Conservation (phyloP, 2,329 filamentous ascomycete species). For the Anthostomella pinea region DNA sequence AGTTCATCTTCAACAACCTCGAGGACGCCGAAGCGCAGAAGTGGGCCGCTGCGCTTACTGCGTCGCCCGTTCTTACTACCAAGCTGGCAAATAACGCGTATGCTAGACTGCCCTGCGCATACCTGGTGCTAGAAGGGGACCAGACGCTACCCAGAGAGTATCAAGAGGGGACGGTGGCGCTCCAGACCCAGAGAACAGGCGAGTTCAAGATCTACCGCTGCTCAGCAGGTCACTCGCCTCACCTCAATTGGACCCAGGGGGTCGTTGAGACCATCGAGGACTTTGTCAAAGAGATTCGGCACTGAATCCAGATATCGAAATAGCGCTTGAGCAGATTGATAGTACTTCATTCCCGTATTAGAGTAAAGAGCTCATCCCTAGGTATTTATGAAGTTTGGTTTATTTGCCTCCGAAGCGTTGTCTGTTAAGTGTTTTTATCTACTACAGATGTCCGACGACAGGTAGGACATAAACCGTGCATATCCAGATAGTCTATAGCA, state of each 20-base stretch:
- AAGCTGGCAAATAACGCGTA: slow-evolving; percentile 33
- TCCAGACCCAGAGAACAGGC: slow-evolving; percentile 24
- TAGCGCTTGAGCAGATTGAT: too few relatives aligned
- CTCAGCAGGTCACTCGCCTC: slow-evolving; percentile 30
- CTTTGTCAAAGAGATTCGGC: slow-evolving; percentile 18
- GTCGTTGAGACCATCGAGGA: slow-evolving; percentile 22
- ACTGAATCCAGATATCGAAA: too few relatives aligned
- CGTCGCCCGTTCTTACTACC: slow-evolving; percentile 24
- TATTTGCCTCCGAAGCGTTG: too few relatives aligned
- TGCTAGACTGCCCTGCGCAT: slow-evolving; percentile 30
- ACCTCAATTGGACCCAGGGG: slow-evolving; percentile 31
- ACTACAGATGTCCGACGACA: too few relatives aligned
- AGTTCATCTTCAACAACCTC: slow-evolving; percentile 30
- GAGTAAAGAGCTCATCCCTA: too few relatives aligned
- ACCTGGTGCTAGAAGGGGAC: slow-evolving; percentile 31
- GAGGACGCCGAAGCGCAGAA: slow-evolving; percentile 20
- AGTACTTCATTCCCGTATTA: too few relatives aligned
- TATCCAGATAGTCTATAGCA: too few relatives aligned
- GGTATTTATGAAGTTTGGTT: too few relatives aligned
- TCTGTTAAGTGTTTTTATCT: too few relatives aligned
- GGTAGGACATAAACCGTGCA: too few relatives aligned
- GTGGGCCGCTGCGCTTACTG: slow-evolving; percentile 26
- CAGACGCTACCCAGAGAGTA: slow-evolving; percentile 28
- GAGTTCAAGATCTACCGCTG: slow-evolving; percentile 26
- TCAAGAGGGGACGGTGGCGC: slow-evolving; percentile 30